phyloP scores from a whole-genome alignment of 2,329 filamentous ascomycete genomes.

The Didymosphaeria variabile region DNA sequence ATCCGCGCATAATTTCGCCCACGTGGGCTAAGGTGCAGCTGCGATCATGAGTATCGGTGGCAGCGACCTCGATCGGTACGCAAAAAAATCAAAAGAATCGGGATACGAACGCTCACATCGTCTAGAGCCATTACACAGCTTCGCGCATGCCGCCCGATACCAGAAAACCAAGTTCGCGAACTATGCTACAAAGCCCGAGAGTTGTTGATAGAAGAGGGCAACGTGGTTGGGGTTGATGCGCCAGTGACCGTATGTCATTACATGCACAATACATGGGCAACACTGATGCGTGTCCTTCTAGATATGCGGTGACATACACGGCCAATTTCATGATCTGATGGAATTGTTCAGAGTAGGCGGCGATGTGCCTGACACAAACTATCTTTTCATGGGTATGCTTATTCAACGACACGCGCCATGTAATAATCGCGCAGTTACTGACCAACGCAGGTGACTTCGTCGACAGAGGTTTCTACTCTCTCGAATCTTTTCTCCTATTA shows the following conservation, averaged over 20 bases:
- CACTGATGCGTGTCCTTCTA: conserved; percentile 7
- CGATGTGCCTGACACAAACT: conserved; percentile 94
- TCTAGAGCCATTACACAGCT: conserved; percentile 90
- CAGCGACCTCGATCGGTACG: conserved; percentile 93
- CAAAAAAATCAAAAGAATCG: conserved; percentile 20
- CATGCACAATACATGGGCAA: neutral
- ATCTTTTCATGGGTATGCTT: conserved; percentile 86
- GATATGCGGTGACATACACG: conserved; percentile 73
- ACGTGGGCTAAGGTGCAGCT: conserved; percentile 22
- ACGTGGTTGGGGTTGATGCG: conserved; percentile 93
- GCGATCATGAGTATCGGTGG: conserved; percentile 61
- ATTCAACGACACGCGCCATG: neutral
- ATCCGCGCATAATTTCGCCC: conserved; percentile 6
- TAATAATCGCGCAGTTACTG: conserved; percentile 19
- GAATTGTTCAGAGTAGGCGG: conserved; percentile 94
- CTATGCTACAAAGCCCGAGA: conserved; percentile 97
- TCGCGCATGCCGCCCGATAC: conserved; percentile 94
- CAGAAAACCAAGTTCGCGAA: conserved; percentile 93
- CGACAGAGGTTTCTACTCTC: conserved; percentile 97
- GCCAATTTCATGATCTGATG: conserved; percentile 97
- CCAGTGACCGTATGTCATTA: conserved; percentile 78
- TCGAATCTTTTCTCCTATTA: conserved; percentile 96
- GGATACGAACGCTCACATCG: conserved; percentile 24
- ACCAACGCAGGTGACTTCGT: conserved; percentile 86
- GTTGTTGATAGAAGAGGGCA: conserved; percentile 95